Base-by-base conservation (phyloP, 192 early-diverging fungal species). In the Podila minutissima region DNA sequence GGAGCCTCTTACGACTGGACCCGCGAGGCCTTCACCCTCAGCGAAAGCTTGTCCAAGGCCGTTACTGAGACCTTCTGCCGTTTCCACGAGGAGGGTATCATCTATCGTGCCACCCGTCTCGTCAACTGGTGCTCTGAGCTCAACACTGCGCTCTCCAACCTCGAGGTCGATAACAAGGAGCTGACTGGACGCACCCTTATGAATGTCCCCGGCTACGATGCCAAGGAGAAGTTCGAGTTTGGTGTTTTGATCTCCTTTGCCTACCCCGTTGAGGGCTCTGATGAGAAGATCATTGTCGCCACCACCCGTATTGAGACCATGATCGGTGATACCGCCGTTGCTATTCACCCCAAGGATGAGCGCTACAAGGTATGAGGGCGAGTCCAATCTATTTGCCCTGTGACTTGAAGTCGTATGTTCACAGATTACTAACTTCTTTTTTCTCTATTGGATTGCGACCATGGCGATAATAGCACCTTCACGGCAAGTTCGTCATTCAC, bases 271-370 rank as follows among this genome's bases (percentile, higher is more conserved):
- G 97, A 97, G 79, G 87, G 87, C 72, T 90, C 91, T 24, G 90
- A 90, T 62, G 98, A 98, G 79, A 89, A 92, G 72, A 91, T 99
- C 67, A 83, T 96, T 74, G 95, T 99, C 58, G 98, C 98, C 11
- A 99, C 98, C 13, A 99, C 98, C 12, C 97, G 98, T 94, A 89
- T 98, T 65, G 98, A 99, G 86, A 99, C 98, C 61, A 99, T 99
- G 98, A 88, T 99, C 28, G 98, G 97, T 67, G 98, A 99, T 87
- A 94, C 97, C 9, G 98, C 95, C 19, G 90, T 99, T 84, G 97
- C 95, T 58, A 93, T 99, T 38, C 94, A 99, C 74, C 97, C 98
- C 29, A 75, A 91, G 26, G 98, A 99, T 82, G 83, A 87, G 67
- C 93, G 98, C 60, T 99, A 98, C 89, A 95, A 87, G 76, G 89